Base-by-base conservation (phyloP, 495 filamentous ascomycete species). In the Podospora pseudoanserina region DNA sequence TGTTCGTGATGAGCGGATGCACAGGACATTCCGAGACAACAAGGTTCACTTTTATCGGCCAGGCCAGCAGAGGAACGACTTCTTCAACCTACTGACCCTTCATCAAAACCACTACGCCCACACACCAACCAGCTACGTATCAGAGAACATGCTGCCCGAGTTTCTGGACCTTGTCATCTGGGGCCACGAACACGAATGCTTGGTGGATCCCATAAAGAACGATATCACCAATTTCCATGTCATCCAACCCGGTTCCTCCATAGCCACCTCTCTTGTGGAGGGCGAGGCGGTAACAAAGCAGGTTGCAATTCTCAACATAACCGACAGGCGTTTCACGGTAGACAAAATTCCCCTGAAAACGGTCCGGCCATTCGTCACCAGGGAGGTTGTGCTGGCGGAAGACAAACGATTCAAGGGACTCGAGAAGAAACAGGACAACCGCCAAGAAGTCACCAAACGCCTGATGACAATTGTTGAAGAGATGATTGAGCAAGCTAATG, bases 161-260 rank as follows among this genome's bases (percentile, higher is more conserved):
- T 99, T 96, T 75, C 79, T 98, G 53, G 92, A 99, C 75, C 81
- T 99, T 18, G 88, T 98, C 0, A 82, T 99, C 59, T 99, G 95
- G 95, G 95, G 95, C 27, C 95, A 99, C 73, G 95, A 99, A 77
- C 95, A 99, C 73, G 96, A 99, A 79, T 98, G 94, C 75, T 77
- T 95, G 4, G 96, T 98, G 71, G 87, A 96, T 55, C 95, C 95
- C 1, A 73, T 78, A 13, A 83, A 86, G 27, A 97, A 97, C 73
- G 87, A 91, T 0, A 93, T 97, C 76, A 96, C 87, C 67, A 89
- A 89, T 9, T 98, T 98, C 71, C 88, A 94, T 73, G 93, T 99
- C 68, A 97, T 99, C 86, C 95, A 99, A 72, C 95, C 95, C 0
- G 95, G 95, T 4, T 98, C 96, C 0, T 97, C 95, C 1, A 88